These are phyloP conservation scores for Eimeria maxima DNA, from an alignment of 169 alveolate species.

Conservation along the genomic window DNA sequence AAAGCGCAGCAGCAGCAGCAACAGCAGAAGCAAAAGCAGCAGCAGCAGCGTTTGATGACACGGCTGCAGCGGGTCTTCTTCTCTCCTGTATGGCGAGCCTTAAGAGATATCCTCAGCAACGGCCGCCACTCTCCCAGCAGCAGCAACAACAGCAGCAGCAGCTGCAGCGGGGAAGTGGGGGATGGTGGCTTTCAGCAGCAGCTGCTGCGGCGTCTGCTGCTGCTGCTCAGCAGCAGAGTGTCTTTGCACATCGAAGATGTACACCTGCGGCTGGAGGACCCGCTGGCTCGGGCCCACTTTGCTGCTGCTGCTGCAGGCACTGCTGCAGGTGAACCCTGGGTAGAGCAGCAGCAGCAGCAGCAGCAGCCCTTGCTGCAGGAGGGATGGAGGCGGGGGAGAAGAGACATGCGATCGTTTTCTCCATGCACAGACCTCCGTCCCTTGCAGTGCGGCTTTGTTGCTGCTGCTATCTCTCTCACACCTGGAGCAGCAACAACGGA, in stretches of 20 bases:
- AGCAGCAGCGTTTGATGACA: conserved; percentile 14
- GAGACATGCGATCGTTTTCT: not conserved
- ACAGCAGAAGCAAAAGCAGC: conserved; percentile 70
- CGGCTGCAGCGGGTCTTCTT: not conserved
- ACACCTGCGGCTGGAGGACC: conserved; percentile 50
- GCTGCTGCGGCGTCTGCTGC: conserved; percentile 62
- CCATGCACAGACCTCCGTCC: not conserved
- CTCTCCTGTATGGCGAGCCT: conserved; percentile 10
- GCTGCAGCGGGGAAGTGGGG: not conserved
- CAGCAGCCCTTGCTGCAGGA: not conserved
- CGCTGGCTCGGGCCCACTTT: not conserved
- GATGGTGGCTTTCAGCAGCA: not conserved
- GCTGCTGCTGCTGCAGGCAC: conserved; percentile 49
- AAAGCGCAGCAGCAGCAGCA: conserved; percentile 58
- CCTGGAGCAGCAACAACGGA: conserved; percentile 41
- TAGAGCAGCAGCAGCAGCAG: not conserved
- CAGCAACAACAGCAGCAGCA: conserved; percentile 69
- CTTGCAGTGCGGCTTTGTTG: not conserved
- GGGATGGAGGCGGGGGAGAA: conserved; percentile 15
- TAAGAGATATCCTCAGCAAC: not conserved
- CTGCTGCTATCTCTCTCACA: not conserved
- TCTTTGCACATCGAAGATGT: not conserved
- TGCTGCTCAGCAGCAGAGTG: not conserved
- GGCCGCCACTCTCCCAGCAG: not conserved
- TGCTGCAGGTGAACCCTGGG: not conserved